Evolutionary conservation across 495 filamentous ascomycete species (phyloP), one percentile per base, ranked within the genome.

Genomic region (Glarea lozoyensis): DNA sequence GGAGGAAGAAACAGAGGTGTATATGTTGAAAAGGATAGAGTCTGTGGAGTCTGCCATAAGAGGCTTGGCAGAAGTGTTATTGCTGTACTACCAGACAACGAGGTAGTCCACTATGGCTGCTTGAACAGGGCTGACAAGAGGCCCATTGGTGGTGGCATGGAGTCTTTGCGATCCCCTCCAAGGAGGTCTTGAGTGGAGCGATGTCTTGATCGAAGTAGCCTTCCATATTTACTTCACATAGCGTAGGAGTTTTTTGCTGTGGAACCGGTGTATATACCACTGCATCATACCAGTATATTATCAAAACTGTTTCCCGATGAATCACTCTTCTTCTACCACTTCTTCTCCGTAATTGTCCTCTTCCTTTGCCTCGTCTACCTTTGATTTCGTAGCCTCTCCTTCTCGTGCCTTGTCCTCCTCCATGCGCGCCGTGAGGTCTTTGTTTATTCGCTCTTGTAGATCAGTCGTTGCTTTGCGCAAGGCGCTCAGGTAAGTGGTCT

Each of bases 1-100:
- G 71, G 68, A 12, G 76, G 74, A 3, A 66, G 80, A 49, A 87
- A 83, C 53, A 67, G 84, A 43, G 68, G 81, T 48, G 87, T 94
- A 22, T 75, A 87, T 6, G 76, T 98, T 44, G 70, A 67, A 1
- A 90, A 98, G 53, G 88, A 96, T 50, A 72, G 85, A 45, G 81
- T 92, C 17, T 98, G 92, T 59, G 79, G 83, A 10, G 83, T 92
- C 27, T 98, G 92, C 58, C 81, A 94, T 60, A 96, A 95, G 66
- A 66, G 92, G 43, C 72, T 98, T 48, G 92, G 93, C 5, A 79
- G 85, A 11, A 92, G 82, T 61, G 92, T 93, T 15, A 83, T 97
- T 37, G 66, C 69, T 2, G 70, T 72, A 2, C 30, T 75, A 31
- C 70, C 68, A n/a, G 67, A 76, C 45, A 73, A 70, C 48, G 59